Conservation (phyloP, 2,329 filamentous ascomycete species). For the Metarhizium robertsii region DNA sequence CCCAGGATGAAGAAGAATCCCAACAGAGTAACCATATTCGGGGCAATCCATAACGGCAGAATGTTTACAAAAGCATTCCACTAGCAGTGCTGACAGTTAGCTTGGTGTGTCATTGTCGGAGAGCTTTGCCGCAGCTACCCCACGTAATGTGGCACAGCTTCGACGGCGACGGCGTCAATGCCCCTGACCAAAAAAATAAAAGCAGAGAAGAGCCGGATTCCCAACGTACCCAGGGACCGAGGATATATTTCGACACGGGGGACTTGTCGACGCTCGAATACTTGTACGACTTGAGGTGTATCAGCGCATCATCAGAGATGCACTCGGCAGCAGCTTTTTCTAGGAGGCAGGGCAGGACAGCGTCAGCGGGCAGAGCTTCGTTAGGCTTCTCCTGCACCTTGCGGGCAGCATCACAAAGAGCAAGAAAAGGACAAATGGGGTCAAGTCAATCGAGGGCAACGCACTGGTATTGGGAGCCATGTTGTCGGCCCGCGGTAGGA, state of each 20-base stretch:
- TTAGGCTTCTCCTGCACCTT: background rate
- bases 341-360: slow-evolving; percentile 7
- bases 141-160: background rate
- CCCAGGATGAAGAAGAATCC: slow-evolving; percentile 90
- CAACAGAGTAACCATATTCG: slow-evolving; percentile 93
- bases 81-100: slow-evolving; percentile 35
- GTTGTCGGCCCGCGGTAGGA: slow-evolving; percentile 15
- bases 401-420: background rate
- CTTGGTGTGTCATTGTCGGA: background rate
- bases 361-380: slow-evolving; percentile 1
- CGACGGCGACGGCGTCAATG: no score
- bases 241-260: slow-evolving; percentile 82
- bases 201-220: background rate
- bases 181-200: no score
- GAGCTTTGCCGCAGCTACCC: background rate
- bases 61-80: slow-evolving; percentile 96
- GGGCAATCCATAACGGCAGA: slow-evolving; percentile 89
- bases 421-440: background rate
- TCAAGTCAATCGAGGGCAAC: slow-evolving; percentile 3
- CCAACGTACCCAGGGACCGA: slow-evolving; percentile 80
- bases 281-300: slow-evolving; percentile 91
- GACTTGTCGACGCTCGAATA: slow-evolving; percentile 97
- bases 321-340: slow-evolving; percentile 54
- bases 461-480: slow-evolving; percentile 26
- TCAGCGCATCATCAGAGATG: slow-evolving; percentile 81